phyloP scores from a whole-genome alignment of 257 asterid species.

The Solanum chmielewskii region DNA sequence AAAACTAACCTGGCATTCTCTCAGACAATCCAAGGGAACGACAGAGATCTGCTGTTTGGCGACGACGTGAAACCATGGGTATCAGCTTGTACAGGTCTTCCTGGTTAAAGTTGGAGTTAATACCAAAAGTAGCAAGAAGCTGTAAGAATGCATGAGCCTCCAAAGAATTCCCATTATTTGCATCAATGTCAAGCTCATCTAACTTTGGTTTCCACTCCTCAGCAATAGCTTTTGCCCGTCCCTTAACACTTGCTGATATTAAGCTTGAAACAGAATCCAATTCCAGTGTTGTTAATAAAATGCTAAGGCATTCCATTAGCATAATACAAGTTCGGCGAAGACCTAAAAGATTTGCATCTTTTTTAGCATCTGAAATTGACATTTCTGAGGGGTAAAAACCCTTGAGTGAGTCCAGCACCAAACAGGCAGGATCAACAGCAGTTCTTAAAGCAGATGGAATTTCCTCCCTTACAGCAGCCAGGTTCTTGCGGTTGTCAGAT shows the following conservation, averaged over 20 bases:
- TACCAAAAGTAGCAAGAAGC: slow-evolving; percentile 83
- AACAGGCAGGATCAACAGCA: slow-evolving; percentile 66
- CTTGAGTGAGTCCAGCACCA: slow-evolving; percentile 76
- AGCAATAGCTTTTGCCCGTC: slow-evolving; percentile 77
- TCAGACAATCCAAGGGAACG: slow-evolving; percentile 86
- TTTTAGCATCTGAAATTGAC: slow-evolving; percentile 56
- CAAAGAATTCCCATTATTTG: slow-evolving; percentile 84
- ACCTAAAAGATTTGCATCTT: slow-evolving; percentile 77
- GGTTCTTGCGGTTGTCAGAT: slow-evolving; percentile 91
- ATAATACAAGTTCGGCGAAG: slow-evolving; percentile 91
- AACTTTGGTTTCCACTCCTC: slow-evolving; percentile 93
- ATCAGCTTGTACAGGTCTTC: slow-evolving; percentile 65
- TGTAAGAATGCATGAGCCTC: slow-evolving; percentile 99
- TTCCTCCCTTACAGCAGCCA: slow-evolving; percentile 72
- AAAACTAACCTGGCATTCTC: slow-evolving; percentile 82
- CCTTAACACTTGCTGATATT: slow-evolving; percentile 50
- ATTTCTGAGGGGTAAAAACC: slow-evolving; percentile 65
- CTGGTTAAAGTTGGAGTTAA: slow-evolving; percentile 76
- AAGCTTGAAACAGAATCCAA: slow-evolving; percentile 25
- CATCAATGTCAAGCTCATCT: slow-evolving; percentile 83
- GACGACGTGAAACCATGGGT: slow-evolving; percentile 98
- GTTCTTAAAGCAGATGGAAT: slow-evolving; percentile 73
- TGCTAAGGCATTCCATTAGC: slow-evolving; percentile 95
- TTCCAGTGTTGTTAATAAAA: slow-evolving; percentile 32
- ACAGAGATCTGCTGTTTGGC: slow-evolving; percentile 94